Percentiles rank a stretch among this genome's conserved stretches.
These are phyloP conservation scores for Nannochloropsis gaditana DNA, from an alignment of 108 stramenopile genomes.

Conservation along the genomic window DNA sequence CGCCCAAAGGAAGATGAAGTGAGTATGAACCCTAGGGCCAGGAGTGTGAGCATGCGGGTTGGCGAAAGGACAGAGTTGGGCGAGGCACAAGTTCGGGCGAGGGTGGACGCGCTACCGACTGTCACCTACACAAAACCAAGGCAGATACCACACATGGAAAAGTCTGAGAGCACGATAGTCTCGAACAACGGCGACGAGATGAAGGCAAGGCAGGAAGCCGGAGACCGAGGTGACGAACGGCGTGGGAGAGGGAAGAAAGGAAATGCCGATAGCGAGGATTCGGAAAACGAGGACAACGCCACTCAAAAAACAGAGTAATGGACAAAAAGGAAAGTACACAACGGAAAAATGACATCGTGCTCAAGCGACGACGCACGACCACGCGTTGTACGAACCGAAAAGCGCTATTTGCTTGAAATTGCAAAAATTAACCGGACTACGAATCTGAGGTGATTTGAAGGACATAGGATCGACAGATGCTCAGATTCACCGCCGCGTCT, in stretches of 20 bases:
- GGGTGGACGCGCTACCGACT: background rate
- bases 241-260: background rate
- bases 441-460: no score
- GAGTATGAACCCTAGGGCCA: conserved; percentile 30
- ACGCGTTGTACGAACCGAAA: no score
- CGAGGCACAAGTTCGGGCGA: background rate
- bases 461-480: no score
- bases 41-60: conserved; percentile 38
- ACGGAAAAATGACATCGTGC: no score
- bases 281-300: background rate
- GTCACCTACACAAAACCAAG: background rate
- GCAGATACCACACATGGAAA: no score
- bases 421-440: no score
- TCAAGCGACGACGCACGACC: no score
- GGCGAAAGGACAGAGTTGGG: conserved; percentile 28
- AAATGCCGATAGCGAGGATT: background rate
- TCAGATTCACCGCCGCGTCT: no score
- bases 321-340: no score
- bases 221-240: background rate
- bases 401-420: no score
- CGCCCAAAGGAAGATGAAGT: conserved; percentile 31
- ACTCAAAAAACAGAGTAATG: no score
- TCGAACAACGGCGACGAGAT: background rate
- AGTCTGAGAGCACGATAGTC: no score
- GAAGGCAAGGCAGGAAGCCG: background rate